Evolutionary conservation across 306 rosid genomes (phyloP).

Genomic region (Rosa lucieae): DNA sequence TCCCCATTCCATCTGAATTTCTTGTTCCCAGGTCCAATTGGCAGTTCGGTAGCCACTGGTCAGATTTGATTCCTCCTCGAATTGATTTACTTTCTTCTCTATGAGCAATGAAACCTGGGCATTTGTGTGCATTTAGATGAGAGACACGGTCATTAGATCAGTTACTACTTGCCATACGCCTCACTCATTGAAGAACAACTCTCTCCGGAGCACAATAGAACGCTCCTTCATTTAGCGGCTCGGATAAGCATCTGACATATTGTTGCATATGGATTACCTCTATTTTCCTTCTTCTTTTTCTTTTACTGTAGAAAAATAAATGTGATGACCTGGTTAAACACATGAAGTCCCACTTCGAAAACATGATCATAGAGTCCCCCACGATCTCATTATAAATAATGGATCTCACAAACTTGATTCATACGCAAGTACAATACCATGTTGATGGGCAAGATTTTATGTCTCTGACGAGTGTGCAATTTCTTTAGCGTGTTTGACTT

Average conservation of each 20-base stretch:
- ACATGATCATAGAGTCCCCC: background rate
- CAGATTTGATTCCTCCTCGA: no score
- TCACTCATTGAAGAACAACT: background rate
- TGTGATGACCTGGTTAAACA: background rate
- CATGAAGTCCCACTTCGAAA: background rate
- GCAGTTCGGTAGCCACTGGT: background rate
- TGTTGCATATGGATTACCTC: background rate
- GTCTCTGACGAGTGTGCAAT: slow-evolving; percentile 1
- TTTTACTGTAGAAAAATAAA: background rate
- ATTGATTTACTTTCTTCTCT: no score
- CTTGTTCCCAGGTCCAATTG: background rate
- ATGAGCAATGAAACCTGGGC: no score
- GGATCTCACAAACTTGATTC: slow-evolving; percentile 3
- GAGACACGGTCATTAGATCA: background rate
- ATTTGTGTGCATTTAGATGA: no score
- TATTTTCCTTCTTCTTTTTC: background rate
- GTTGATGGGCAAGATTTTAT: background rate
- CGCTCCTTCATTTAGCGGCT: no score
- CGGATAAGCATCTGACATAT: no score
- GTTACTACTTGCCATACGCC: background rate
- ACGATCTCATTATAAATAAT: background rate
- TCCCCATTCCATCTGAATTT: background rate
- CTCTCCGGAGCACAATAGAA: no score
- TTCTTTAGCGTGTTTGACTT: background rate
- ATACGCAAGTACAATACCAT: background rate